phyloP scores from a whole-genome alignment of 108 stramenopile genomes.

The Conticribra weissflogii region DNA sequence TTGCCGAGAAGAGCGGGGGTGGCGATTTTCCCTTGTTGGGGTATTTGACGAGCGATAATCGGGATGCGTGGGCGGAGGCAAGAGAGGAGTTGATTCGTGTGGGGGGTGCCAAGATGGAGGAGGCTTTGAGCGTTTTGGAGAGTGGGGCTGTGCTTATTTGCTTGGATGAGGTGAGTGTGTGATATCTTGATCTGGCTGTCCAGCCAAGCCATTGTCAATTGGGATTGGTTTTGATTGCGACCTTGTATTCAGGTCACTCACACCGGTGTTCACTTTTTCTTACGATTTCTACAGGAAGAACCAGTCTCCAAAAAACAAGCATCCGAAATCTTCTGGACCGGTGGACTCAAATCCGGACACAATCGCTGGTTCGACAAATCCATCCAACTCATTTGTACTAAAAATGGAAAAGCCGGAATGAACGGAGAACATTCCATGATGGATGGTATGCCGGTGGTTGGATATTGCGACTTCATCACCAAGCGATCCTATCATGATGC shows the following conservation, averaged over 20 bases:
- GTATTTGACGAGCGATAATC: constrained; percentile 72
- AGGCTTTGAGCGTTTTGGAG: constrained; percentile 72
- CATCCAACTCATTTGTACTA: constrained; percentile 77
- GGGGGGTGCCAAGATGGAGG: constrained; percentile 62
- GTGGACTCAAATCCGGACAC: constrained; percentile 52
- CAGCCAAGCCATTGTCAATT: too few relatives aligned
- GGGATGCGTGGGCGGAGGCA: constrained; percentile 80
- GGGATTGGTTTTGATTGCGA: too few relatives aligned
- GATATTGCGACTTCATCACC: constrained; percentile 65
- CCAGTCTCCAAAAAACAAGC: constrained; percentile 63
- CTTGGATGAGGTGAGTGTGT: constrained; percentile 58
- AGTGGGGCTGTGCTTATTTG: constrained; percentile 82
- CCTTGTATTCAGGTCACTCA: too few relatives aligned
- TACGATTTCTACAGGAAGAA: constrained; percentile 38
- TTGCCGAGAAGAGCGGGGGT: constrained; percentile 31
- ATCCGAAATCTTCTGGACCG: constrained; percentile 62
- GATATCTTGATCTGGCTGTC: too few relatives aligned
- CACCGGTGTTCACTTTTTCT: too few relatives aligned
- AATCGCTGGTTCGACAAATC: constrained; percentile 93
- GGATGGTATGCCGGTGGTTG: constrained; percentile 90
- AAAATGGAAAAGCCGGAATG: constrained; percentile 88
- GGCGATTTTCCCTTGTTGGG: constrained; percentile 53
- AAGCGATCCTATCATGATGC: constrained; percentile 61
- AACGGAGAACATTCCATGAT: constrained; percentile 90
- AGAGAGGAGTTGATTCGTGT: constrained; percentile 64